Evolutionary conservation across 2,329 filamentous ascomycete genomes (phyloP), one percentile per base, ranked within the genome.

Genomic region (Trichoderma lentiforme): DNA sequence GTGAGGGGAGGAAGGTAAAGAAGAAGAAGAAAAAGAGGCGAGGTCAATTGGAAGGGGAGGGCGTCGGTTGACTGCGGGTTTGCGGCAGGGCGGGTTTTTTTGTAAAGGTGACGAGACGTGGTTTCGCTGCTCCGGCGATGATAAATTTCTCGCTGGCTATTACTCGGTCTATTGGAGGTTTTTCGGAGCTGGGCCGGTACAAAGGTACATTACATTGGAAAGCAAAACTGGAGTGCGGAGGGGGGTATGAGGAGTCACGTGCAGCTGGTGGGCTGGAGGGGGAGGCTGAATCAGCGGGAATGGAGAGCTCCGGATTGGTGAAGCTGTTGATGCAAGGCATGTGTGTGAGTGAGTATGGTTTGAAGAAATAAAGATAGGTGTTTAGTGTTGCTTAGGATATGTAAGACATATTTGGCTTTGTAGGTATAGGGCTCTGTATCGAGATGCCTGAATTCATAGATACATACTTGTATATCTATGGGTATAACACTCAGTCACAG

Each of bases 111-210:
- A 71, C 69, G 47, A 28, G 60, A 51, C 18, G 26, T 53, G 18
- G 26, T 24, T 56, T 71, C 36, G 65, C 24, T 60, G 24, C n/a
- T 34, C 28, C 43, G 61, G 53, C 79, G 81, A 81, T 79, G 81
- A 83, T 84, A 84, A 84, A 83, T 84, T 84, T 84, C 82, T 84
- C 83, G 82, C 79, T 78, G 76, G 69, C 71, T 78, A 76, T 71
- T 77, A 74, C 69, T 76, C 72, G 73, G 76, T 72, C 71, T 73
- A 73, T 76, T 75, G 76, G 75, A 76, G 77, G 51, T 30, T 58
- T 39, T 78, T 66, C 77, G 78, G 78, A 79, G 77, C 77, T 79
- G 53, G 15, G 56, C 30, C 51, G 51, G 32, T 60, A 26, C 34
- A 43, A 62, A 21, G 51, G 51, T 32, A 64, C 62, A 39, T 21